Evolutionary conservation across 2,329 filamentous ascomycete genomes (phyloP), one percentile per base, ranked within the genome.

Genomic region (Colletotrichum sp.): DNA sequence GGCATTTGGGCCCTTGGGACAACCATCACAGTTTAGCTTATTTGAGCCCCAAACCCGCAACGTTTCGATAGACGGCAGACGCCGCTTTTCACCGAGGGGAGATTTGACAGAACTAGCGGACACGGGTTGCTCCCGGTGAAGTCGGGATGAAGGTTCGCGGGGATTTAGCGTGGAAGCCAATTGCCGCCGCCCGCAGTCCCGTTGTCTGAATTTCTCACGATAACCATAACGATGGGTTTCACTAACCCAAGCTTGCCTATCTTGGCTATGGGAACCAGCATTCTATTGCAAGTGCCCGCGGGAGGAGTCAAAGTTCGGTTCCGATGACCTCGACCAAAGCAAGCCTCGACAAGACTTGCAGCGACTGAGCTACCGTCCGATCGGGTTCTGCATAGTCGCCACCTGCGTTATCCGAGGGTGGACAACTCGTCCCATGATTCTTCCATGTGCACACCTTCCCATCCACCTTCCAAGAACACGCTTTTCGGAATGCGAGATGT

Each of bases 31-130:
- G 18, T 24, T 39, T 66, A 67, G 65, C 22, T 68, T 68, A 59
- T 28, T 59, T 59, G 24, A 2, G 28, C 32, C 18, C 34, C 66
- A 68, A 68, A 68, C 66, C 32, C 22, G 52, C 8, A 39, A 39
- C 34, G 66, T 68, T 68, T 68, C 66, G 52, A 68, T 68, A 68
- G 52, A 39, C 66, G 66, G 66, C 30, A 68, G 66, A 68, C 66
- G 66, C 66, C 66, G 66, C 13, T 24, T 57, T n/a, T 39, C 39
- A 24, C 36, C 18, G 13, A 16, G 13, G 44, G 44, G 44, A 52
- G 3, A 32, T 15, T 22, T 15, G n/a, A 13, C 59, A 8, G 59
- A 63, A 63, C 18, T 15, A 36, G 18, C 44, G 44, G 44, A 52
- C 44, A 63, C 28, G 30, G 59, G 59, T 63, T 63, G 18, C 9